Evolutionary conservation across 2,329 filamentous ascomycete species (phyloP).

Genomic region (Albifimbria verrucaria): DNA sequence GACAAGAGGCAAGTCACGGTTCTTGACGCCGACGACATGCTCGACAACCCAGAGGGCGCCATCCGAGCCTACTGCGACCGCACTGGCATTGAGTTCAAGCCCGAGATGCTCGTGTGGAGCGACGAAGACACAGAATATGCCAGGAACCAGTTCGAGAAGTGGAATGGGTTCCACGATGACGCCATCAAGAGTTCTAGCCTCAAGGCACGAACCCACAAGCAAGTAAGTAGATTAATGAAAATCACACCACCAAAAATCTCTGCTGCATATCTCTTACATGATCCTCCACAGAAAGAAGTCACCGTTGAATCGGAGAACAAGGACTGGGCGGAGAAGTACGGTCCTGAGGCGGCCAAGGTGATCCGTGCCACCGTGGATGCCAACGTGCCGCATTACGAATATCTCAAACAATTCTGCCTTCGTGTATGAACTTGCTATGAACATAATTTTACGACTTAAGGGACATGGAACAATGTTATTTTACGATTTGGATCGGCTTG

Average conservation of each 20-base stretch:
- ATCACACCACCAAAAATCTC: not conserved
- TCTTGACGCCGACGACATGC: constrained; percentile 88
- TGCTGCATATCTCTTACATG: not conserved
- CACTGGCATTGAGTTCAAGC: constrained; percentile 72
- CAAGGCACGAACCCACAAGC: constrained; percentile 63
- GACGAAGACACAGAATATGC: constrained; percentile 72
- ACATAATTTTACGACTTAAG: no score
- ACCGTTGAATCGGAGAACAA: constrained; percentile 64
- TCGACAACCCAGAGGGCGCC: constrained; percentile 76
- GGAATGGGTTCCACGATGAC: constrained; percentile 96
- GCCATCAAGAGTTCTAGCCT: constrained; percentile 79
- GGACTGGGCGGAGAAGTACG: constrained; percentile 74
- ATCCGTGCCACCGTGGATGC: constrained; percentile 70
- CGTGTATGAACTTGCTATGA: constrained; percentile 41
- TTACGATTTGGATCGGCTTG: constrained; percentile 7
- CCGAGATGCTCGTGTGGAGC: constrained; percentile 82
- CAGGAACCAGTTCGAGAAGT: constrained; percentile 82
- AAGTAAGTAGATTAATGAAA: constrained; percentile 41
- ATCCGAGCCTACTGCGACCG: constrained; percentile 78
- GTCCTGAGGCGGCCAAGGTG: constrained; percentile 64
- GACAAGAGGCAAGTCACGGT: constrained; percentile 76
- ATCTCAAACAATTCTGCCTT: constrained; percentile 74
- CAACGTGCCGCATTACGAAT: constrained; percentile 74
- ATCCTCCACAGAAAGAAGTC: constrained; percentile 44
- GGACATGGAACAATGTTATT: not conserved